Base-by-base conservation (phyloP, 75 land plant species). In the Pinus taeda region DNA sequence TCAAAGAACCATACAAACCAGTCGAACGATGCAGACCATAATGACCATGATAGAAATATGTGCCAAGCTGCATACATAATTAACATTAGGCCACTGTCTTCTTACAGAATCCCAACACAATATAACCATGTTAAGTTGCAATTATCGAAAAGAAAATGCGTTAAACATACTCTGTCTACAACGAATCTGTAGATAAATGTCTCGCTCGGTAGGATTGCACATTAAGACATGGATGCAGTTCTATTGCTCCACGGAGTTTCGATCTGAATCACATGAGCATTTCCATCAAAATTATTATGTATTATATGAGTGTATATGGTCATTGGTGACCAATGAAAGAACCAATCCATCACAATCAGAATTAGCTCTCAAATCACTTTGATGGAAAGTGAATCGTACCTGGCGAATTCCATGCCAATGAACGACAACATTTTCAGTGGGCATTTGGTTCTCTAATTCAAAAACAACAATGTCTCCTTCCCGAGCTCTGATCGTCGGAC, bases 351-450 rank as follows among this genome's bases (percentile, higher is more conserved):
- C 53, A 49, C 53, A 49, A 7, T 8, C 8, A 49, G 53, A 49
- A 8, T 49, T 45, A 45, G 49, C 49, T 30, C 49, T 6, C 0
- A 6, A 45, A 49, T 49, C 8, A 49, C 53, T 49, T 49, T 49
- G 11, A 49, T 49, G 78, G 83, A 91, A 18, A 71, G 60, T 1
- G 49, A 20, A 67, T 36, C 12, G 45, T 64, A 91, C 94, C 90
- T 95, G 86, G 75, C 82, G 81, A 60, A 94, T 92, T 12, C 97
- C 97, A 78, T 95, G 94, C 97, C 95, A 92, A 65, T 95, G 98
- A 72, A 95, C 85, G 22, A 87, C 90, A 13, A 87, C 77, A 73
- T 87, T 86, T 75, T 95, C 93, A 1, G 93, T 89, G 15, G 83
- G 71, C 69, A 95, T 67, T 1, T 61, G 45, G 79, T 95, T 95